These are phyloP conservation scores for Atalantia buxifolia DNA, from an alignment of 345 rosid genomes.

Conservation along the genomic window DNA sequence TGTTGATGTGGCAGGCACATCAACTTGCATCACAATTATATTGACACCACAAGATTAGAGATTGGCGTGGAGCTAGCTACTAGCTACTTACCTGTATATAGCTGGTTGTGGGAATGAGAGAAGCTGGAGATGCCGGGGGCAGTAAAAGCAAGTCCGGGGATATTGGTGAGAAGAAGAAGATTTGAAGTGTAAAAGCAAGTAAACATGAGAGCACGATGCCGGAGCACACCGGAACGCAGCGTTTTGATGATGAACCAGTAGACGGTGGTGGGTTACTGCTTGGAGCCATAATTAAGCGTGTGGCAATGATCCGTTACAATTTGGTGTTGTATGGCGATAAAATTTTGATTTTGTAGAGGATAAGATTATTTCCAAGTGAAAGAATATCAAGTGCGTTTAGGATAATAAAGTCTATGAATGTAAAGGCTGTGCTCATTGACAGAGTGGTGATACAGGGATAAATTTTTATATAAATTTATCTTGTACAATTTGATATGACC, in stretches of 20 bases:
- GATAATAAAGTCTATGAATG: too few species aligned
- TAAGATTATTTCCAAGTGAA: too few species aligned
- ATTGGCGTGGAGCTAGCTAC: not conserved
- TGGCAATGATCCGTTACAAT: not conserved
- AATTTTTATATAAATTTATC: too few species aligned
- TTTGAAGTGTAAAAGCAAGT: slow-evolving; percentile 27
- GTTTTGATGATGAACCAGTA: not conserved
- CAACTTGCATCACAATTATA: too few species aligned
- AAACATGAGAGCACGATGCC: slow-evolving; percentile 21
- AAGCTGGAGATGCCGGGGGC: slow-evolving; percentile 20
- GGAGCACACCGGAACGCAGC: not conserved
- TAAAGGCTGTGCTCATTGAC: too few species aligned
- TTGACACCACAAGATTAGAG: not conserved
- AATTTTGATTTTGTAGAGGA: not conserved
- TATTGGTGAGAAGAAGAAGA: slow-evolving; percentile 46
- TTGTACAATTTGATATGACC: too few species aligned
- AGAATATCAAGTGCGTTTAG: too few species aligned
- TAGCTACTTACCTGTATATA: slow-evolving; percentile 31
- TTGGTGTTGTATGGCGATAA: not conserved
- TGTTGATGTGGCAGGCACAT: too few species aligned
- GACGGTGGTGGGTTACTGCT: not conserved
- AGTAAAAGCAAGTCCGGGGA: slow-evolving; percentile 31
- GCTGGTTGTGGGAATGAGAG: slow-evolving; percentile 28
- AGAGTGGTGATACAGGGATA: too few species aligned
- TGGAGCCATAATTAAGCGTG: not conserved